Percentiles rank a stretch among this genome's conserved stretches.
Evolutionary conservation across 345 rosid species (phyloP).

Genomic region (Theobroma cacao): DNA sequence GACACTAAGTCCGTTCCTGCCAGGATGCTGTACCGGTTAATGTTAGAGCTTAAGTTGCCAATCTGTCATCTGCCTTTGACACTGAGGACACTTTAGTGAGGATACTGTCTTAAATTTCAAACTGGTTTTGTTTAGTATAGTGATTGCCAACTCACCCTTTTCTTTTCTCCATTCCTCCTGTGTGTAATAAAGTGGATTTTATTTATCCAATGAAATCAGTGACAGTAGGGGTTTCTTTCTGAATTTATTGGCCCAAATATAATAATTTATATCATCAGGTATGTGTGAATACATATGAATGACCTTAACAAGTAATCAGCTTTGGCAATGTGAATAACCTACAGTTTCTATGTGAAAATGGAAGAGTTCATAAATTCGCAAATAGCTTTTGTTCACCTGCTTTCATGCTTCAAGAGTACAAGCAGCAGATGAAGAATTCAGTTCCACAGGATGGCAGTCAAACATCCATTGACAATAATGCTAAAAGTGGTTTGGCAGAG

Average conservation of each 20-base stretch:
- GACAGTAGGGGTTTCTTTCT: background rate
- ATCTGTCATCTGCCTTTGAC: background rate
- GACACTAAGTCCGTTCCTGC: background rate
- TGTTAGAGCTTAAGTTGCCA: background rate
- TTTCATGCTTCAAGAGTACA: slow-evolving; percentile 57
- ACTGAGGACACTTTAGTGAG: background rate
- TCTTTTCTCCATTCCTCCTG: background rate
- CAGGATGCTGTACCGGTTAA: slow-evolving; percentile 4
- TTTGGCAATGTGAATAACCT: slow-evolving; percentile 64
- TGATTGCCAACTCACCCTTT: background rate
- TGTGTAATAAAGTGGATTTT: background rate
- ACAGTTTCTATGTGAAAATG: slow-evolving; percentile 74
- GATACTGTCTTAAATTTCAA: background rate
- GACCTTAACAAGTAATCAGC: slow-evolving; percentile 55
- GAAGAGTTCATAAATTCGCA: slow-evolving; percentile 72
- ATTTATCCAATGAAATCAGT: background rate
- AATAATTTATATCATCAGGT: slow-evolving; percentile 9
- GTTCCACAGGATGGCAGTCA: slow-evolving; percentile 26
- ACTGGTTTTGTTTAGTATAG: slow-evolving; percentile 1
- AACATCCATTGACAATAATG: slow-evolving; percentile 19
- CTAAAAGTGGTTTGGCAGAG: slow-evolving; percentile 22
- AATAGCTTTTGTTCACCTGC: slow-evolving; percentile 73
- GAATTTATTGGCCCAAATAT: background rate
- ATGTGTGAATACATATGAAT: slow-evolving; percentile 12
- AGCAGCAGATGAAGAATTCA: slow-evolving; percentile 34